Percentiles rank a stretch among this genome's conserved stretches.
phyloP scores from a whole-genome alignment of 1,139 yeast genomes.

The Arxiozyma slooffiae region DNA sequence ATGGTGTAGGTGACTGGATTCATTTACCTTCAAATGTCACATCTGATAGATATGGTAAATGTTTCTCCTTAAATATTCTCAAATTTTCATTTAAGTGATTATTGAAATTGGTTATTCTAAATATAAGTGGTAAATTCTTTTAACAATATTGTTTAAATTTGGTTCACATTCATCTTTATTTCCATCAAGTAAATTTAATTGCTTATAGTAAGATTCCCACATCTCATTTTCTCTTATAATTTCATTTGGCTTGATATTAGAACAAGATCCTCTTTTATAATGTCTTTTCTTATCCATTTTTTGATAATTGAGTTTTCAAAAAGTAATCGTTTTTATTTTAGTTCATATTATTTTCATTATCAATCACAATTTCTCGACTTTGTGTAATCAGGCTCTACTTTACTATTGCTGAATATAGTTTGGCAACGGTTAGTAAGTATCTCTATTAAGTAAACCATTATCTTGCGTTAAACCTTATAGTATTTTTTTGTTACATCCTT shows the following conservation, averaged over 20 bases:
- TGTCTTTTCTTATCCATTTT: constrained; percentile 31
- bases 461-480: neutral
- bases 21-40: constrained; percentile 29
- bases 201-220: constrained; percentile 82
- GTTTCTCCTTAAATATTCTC: constrained; percentile 49
- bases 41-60: constrained; percentile 45
- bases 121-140: constrained; percentile 76
- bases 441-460: neutral
- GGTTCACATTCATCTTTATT: constrained; percentile 71
- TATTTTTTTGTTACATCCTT: no score
- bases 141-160: constrained; percentile 69
- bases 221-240: constrained; percentile 65
- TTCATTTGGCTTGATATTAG: constrained; percentile 47
- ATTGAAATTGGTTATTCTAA: constrained; percentile 84
- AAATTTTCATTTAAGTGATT: constrained; percentile 60
- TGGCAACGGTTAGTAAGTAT: neutral
- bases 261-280: constrained; percentile 20
- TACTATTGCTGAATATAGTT: no score
- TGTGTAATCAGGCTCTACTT: neutral
- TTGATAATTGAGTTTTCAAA: neutral
- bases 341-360: neutral
- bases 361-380: no score
- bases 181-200: constrained; percentile 43
- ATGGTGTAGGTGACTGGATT: constrained; percentile 55
- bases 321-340: neutral